Base-by-base conservation (phyloP, 441 rosid genomes). In the Corymbia calophylla region DNA sequence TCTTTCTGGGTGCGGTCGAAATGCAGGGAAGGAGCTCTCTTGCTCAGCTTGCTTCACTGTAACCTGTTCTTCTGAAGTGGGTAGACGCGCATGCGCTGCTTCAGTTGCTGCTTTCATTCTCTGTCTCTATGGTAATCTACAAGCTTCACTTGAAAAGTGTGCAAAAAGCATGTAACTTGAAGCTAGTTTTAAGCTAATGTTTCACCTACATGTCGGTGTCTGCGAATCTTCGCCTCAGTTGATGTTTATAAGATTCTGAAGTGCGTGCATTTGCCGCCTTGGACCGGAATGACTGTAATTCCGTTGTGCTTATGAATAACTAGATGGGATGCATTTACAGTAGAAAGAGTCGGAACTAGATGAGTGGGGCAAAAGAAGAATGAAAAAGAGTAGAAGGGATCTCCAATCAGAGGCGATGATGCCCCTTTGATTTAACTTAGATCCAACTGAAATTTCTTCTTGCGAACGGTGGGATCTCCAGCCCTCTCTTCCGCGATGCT, bases 361-460 rank as follows among this genome's bases (percentile, higher is more conserved):
- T 86, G 18, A 86, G 56, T 19, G 54, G 48, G 56, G 21, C 47
- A 19, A 21, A 7, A 51, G 87, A 51, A 84, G 87, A 53, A 29
- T 6, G 35, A 29, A 66, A 31, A 66, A 29, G 47, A 23, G 47
- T 25, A 39, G 19, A 15, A n/a, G 84, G 51, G 84, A 44, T 18
- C 18, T 2, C n/a, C 44, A 0, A 66, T 31, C 6, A 19, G 39
- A 31, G 77, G 44, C 77, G 17, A 31, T 31, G 44, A 66, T 2
- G 77, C 77, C 44, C 18, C n/a, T 86, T 21, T 29, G 21, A 19
- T 48, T 86, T 89, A 94, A 35, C 90, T 88, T 18, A 92, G 91
- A 94, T 93, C 97, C 88, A 96, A 89, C 81, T 86, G 94, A 60
- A 90, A 92, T 89, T 93, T 94, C 92, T 87, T 93, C 54, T 55